Evolutionary conservation across 176 grass and related monocot genomes (phyloP).

Genomic region (Paspalum notatum): DNA sequence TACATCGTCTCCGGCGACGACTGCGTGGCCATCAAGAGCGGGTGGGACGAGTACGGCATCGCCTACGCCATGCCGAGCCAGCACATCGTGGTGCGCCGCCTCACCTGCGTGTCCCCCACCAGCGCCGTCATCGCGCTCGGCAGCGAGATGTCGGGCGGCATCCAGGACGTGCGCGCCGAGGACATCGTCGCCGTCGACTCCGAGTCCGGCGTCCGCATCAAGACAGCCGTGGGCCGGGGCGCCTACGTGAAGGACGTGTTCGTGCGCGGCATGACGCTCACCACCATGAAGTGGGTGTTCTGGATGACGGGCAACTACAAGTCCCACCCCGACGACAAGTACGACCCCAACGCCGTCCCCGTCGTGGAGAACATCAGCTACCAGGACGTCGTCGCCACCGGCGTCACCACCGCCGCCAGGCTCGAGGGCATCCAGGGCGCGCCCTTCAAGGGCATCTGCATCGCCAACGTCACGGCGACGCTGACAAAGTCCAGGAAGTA

Average conservation of each 20-base stretch:
- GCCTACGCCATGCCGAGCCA: slow-evolving; percentile 77
- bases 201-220: slow-evolving; percentile 91
- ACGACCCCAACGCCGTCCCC: slow-evolving; percentile 70
- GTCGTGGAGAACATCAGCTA: slow-evolving; percentile 77
- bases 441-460: slow-evolving; percentile 67
- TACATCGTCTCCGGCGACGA: slow-evolving; percentile 96
- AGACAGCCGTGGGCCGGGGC: slow-evolving; percentile 73
- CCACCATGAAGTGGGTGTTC: slow-evolving; percentile 85
- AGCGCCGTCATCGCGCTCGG: slow-evolving; percentile 87
- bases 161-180: slow-evolving; percentile 83
- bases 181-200: slow-evolving; percentile 76
- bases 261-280: slow-evolving; percentile 62
- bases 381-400: slow-evolving; percentile 80
- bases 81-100: slow-evolving; percentile 67
- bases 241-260: slow-evolving; percentile 75
- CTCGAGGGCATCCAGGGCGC: slow-evolving; percentile 80
- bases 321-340: slow-evolving; percentile 77
- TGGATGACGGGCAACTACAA: slow-evolving; percentile 94
- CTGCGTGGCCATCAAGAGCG: slow-evolving; percentile 95
- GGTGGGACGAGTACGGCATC: slow-evolving; percentile 99
- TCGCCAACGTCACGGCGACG: slow-evolving; percentile 69
- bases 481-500: slow-evolving; percentile 68
- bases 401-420: slow-evolving; percentile 60
- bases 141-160: slow-evolving; percentile 98
- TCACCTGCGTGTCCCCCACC: slow-evolving; percentile 90